Conservation (phyloP, 2,329 filamentous ascomycete species). For the Neofusicoccum umdonicola region DNA sequence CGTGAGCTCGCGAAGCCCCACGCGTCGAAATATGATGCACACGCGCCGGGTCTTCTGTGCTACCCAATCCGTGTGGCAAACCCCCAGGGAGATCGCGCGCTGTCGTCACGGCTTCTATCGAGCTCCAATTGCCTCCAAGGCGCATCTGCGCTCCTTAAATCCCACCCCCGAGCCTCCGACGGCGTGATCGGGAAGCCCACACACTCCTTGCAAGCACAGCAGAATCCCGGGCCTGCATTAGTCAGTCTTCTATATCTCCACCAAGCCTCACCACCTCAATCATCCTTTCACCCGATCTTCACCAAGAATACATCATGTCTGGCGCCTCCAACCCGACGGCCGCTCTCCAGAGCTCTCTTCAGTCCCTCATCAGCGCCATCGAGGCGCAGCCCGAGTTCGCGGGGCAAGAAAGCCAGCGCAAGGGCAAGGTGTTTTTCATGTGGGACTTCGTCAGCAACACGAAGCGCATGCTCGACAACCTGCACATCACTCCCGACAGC, state of each 20-base stretch:
- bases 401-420: neutral
- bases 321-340: neutral
- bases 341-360: neutral
- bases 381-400: neutral
- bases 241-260: neutral
- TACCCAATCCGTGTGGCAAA: neutral
- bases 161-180: neutral
- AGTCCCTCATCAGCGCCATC: conserved; percentile 4
- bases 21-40: neutral
- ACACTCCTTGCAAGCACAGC: neutral
- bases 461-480: neutral
- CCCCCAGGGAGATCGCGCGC: neutral
- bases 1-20: neutral
- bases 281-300: neutral
- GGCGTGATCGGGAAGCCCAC: neutral
- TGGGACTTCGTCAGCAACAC: conserved; percentile 14
- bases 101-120: neutral
- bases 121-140: neutral
- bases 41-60: neutral
- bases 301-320: neutral
- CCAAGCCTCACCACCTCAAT: neutral
- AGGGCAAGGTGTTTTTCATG: conserved; percentile 12
- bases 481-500: neutral
- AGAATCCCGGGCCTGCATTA: neutral
- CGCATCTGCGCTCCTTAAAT: neutral